phyloP scores from a whole-genome alignment of 2,329 filamentous ascomycete species.

The Septoria linicola region DNA sequence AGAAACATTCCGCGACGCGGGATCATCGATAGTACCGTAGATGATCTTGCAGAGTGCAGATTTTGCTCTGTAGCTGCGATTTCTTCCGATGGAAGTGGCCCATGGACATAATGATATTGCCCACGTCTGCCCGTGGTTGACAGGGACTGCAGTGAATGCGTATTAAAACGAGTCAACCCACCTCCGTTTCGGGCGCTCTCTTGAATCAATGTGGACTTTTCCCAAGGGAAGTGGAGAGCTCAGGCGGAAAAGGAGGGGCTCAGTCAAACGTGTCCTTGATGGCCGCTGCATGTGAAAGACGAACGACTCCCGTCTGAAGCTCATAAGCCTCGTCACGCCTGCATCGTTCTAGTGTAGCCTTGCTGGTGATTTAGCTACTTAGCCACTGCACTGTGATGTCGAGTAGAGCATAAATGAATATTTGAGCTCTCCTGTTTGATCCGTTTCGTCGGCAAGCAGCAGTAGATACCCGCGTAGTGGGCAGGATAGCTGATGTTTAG shows the following conservation, averaged over 20 bases:
- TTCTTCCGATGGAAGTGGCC: background rate
- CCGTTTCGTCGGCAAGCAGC: too few species aligned
- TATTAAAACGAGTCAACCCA: too few species aligned
- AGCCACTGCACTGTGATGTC: background rate
- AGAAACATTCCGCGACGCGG: slow-evolving; percentile 2
- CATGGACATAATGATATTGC: too few species aligned
- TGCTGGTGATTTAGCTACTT: background rate
- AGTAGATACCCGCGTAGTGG: background rate
- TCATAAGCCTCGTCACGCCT: background rate
- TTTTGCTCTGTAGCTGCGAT: slow-evolving; percentile 1
- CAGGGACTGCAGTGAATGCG: too few species aligned
- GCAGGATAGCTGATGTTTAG: background rate
- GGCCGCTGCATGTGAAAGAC: too few species aligned
- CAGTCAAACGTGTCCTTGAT: too few species aligned
- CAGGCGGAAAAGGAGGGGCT: too few species aligned
- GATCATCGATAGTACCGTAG: background rate
- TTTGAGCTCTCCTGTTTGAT: slow-evolving; percentile 1
- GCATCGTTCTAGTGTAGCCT: background rate
- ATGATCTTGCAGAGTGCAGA: background rate
- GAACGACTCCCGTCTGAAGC: background rate
- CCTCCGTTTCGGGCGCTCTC: too few species aligned
- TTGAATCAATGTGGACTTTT: too few species aligned
- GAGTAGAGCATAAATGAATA: background rate
- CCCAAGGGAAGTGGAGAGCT: too few species aligned
- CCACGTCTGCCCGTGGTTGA: background rate